These are phyloP conservation scores for Microascus cirrosus DNA, from an alignment of 2,329 filamentous ascomycete genomes.

Conservation along the genomic window DNA sequence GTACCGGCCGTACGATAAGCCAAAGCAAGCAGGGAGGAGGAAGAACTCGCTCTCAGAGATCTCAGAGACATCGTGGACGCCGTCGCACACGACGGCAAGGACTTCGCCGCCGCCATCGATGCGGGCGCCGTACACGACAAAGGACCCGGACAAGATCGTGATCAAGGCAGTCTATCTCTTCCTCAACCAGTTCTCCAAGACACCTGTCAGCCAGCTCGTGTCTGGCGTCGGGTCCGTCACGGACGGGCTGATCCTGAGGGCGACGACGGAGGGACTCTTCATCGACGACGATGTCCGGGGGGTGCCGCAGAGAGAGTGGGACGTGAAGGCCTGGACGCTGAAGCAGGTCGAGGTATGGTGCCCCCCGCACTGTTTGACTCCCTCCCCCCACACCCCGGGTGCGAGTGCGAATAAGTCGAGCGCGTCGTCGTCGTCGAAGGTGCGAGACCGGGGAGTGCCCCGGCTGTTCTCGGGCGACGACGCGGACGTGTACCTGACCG, in stretches of 20 bases:
- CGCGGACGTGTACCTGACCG: slow-evolving; percentile 51
- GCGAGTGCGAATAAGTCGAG: slow-evolving; percentile 9
- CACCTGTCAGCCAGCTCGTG: slow-evolving; percentile 82
- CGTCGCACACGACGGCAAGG: slow-evolving; percentile 70
- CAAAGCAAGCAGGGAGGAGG: slow-evolving; percentile 44
- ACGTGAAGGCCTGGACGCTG: slow-evolving; percentile 95
- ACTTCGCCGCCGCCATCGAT: slow-evolving; percentile 76
- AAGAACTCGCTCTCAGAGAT: slow-evolving; percentile 43
- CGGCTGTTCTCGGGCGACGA: slow-evolving; percentile 50
- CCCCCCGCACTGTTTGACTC: slow-evolving; percentile 48
- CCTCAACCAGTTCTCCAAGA: slow-evolving; percentile 77
- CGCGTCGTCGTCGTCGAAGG: slow-evolving; percentile 5
- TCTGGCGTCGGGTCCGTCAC: slow-evolving; percentile 78
- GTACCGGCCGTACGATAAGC: slow-evolving; percentile 66
- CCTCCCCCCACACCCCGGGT: slow-evolving; percentile 27
- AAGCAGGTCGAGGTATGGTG: slow-evolving; percentile 87
- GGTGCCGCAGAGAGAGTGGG: slow-evolving; percentile 95
- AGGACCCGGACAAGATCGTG: slow-evolving; percentile 90
- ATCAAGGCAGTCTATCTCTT: slow-evolving; percentile 90
- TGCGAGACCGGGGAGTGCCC: slow-evolving; percentile 35
- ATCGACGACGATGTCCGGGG: slow-evolving; percentile 91
- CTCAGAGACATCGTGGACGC: slow-evolving; percentile 79
- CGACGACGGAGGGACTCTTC: slow-evolving; percentile 89
- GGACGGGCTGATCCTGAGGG: slow-evolving; percentile 82
- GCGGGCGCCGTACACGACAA: slow-evolving; percentile 70